Percentiles rank a stretch among this genome's conserved stretches.
phyloP scores from a whole-genome alignment of 306 rosid species.

The Senna siamea region DNA sequence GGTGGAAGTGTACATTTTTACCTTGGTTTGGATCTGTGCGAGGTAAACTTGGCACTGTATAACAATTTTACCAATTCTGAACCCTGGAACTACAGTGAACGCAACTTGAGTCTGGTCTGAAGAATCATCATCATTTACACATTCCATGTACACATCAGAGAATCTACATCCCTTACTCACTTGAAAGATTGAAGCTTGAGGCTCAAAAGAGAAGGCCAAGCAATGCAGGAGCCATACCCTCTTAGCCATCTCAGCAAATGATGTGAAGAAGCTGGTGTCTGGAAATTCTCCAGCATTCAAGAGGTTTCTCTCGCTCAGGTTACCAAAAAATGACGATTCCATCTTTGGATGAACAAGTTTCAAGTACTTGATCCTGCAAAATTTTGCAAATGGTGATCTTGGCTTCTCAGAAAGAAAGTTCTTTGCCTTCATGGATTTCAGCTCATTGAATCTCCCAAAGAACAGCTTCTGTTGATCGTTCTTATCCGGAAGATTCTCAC shows the following conservation, averaged over 20 bases:
- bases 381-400: conserved; percentile 66
- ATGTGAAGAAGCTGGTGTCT: conserved; percentile 52
- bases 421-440: conserved; percentile 64
- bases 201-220: conserved; percentile 74
- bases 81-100: conserved; percentile 85
- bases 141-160: conserved; percentile 89
- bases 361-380: conserved; percentile 69
- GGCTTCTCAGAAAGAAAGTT: conserved; percentile 60
- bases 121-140: conserved; percentile 77
- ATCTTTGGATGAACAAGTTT: conserved; percentile 75
- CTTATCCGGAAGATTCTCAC: conserved; percentile 46
- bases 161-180: conserved; percentile 72
- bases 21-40: conserved; percentile 48
- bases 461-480: conserved; percentile 51
- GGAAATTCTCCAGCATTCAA: conserved; percentile 69
- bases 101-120: conserved; percentile 54
- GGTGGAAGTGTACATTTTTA: conserved; percentile 27
- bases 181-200: conserved; percentile 73
- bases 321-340: conserved; percentile 75
- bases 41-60: conserved; percentile 86
- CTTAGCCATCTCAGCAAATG: conserved; percentile 85
- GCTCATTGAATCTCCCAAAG: conserved; percentile 61
- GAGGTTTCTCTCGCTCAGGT: conserved; percentile 60
- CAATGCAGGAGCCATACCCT: conserved; percentile 88
- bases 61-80: conserved; percentile 71